These are phyloP conservation scores for Boletus barrowsii DNA, from an alignment of 768 basidiomycete species.

Conservation along the genomic window DNA sequence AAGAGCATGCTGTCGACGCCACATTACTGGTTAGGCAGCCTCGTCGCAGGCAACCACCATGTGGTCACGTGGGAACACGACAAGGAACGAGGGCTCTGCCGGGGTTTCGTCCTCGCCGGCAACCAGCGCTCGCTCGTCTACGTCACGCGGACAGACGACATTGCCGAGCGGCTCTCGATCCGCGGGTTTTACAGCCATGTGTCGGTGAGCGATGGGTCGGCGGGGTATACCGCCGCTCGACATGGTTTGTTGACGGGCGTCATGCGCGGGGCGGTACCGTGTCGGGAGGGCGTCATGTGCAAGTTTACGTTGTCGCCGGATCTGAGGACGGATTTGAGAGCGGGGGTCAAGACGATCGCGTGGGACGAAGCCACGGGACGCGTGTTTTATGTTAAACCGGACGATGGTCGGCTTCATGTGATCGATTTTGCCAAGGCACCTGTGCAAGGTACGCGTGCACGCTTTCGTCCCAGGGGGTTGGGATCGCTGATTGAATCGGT, in stretches of 20 bases:
- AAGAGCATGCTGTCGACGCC: constrained; percentile 24
- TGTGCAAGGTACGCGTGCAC: constrained; percentile 26
- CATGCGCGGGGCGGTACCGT: constrained; percentile 14
- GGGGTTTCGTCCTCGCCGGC: constrained; percentile 32
- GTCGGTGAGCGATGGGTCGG: constrained; percentile 36
- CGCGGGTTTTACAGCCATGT: constrained; percentile 32
- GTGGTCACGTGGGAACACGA: constrained; percentile 27
- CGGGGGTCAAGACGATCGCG: constrained; percentile 47
- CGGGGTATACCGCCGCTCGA: constrained; percentile 19
- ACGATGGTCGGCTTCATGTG: constrained; percentile 41
- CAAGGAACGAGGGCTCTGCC: constrained; percentile 20
- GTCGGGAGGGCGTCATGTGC: constrained; percentile 24
- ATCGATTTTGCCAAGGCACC: constrained; percentile 46
- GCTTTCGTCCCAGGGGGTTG: neutral
- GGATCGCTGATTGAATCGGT: neutral
- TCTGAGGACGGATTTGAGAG: constrained; percentile 15
- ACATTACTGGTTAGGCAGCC: constrained; percentile 29
- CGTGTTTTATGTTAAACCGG: constrained; percentile 47
- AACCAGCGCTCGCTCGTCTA: constrained; percentile 34
- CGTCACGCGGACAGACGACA: constrained; percentile 23
- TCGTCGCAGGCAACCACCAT: constrained; percentile 25
- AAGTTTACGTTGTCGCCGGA: constrained; percentile 21
- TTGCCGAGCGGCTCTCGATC: constrained; percentile 25
- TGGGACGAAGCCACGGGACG: constrained; percentile 69
- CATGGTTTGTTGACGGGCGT: constrained; percentile 21